phyloP scores from a whole-genome alignment of 1,284 basidiomycete species.

The Abortiporus biennis region DNA sequence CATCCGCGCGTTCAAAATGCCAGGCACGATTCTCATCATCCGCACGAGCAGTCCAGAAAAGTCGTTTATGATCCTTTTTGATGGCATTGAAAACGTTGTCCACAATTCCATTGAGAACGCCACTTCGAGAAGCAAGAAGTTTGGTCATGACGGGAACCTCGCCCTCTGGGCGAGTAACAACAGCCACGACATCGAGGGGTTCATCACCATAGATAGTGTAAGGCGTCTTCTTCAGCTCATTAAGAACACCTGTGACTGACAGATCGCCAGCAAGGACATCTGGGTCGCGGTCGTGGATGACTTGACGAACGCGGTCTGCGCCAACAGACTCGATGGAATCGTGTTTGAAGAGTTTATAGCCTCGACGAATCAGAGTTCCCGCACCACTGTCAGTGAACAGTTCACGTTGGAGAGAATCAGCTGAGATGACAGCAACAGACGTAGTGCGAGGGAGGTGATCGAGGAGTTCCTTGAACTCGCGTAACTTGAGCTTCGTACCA shows the following conservation, averaged over 20 bases:
- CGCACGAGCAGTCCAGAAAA: slow-evolving; percentile 95
- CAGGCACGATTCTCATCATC: slow-evolving; percentile 96
- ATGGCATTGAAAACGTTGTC: slow-evolving; percentile 98
- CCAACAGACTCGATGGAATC: slow-evolving; percentile 79
- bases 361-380: slow-evolving; percentile 94
- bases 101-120: slow-evolving; percentile 89
- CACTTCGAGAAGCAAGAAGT: slow-evolving; percentile 83
- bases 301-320: slow-evolving; percentile 88
- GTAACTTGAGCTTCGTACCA: slow-evolving; percentile 98
- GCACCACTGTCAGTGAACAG: slow-evolving; percentile 98
- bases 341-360: slow-evolving; percentile 96
- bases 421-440: slow-evolving; percentile 96
- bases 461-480: slow-evolving; percentile 98
- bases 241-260: slow-evolving; percentile 88
- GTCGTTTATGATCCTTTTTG: slow-evolving; percentile 89
- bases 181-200: slow-evolving; percentile 91
- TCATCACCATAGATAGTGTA: slow-evolving; percentile 98
- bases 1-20: slow-evolving; percentile 99
- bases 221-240: slow-evolving; percentile 73
- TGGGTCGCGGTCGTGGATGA: slow-evolving; percentile 92
- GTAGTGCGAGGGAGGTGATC: slow-evolving; percentile 98
- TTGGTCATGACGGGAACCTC: slow-evolving; percentile 92
- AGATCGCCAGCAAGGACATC: slow-evolving; percentile 83
- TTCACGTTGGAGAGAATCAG: slow-evolving; percentile 93
- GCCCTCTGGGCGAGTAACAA: slow-evolving; percentile 88